A percentile compares a stretch with the other conserved stretches of the same genome.
Conservation (phyloP, 2,329 filamentous ascomycete genomes). For the Aspergillus neotritici region DNA sequence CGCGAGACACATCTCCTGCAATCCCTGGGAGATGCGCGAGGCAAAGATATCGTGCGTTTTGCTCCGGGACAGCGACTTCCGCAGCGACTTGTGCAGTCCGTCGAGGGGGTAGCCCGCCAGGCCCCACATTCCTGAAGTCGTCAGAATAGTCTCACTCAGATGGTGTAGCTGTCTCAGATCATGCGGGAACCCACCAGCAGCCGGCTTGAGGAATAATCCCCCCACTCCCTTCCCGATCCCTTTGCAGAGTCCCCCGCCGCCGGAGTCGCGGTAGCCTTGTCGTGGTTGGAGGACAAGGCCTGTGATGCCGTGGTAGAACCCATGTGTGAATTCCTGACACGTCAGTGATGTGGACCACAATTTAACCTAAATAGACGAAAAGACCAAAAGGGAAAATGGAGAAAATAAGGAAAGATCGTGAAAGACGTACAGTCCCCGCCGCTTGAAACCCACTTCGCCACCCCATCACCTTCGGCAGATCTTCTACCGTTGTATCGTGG, state of each 20-base stretch:
- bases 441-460: conserved; percentile 69
- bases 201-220: conserved; percentile 74
- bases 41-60: conserved; percentile 24
- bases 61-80: conserved; percentile 22
- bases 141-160: neutral
- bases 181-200: conserved; percentile 54
- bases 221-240: conserved; percentile 79
- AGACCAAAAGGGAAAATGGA: neutral
- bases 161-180: neutral
- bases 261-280: conserved; percentile 62
- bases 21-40: conserved; percentile 24
- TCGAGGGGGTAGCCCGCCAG: conserved; percentile 28
- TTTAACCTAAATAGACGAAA: neutral
- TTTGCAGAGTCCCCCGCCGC: conserved; percentile 63
- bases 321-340: conserved; percentile 61
- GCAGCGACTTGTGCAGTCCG: conserved; percentile 26
- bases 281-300: conserved; percentile 75
- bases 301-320: conserved; percentile 74
- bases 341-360: conserved; percentile 3
- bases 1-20: conserved; percentile 22
- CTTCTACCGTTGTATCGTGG: conserved; percentile 73
- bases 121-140: conserved; percentile 23
- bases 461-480: conserved; percentile 72
- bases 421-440: conserved; percentile 57
- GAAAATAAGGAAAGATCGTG: neutral